phyloP scores from a whole-genome alignment of 108 stramenopile genomes.

The Epithemia pelagica region DNA sequence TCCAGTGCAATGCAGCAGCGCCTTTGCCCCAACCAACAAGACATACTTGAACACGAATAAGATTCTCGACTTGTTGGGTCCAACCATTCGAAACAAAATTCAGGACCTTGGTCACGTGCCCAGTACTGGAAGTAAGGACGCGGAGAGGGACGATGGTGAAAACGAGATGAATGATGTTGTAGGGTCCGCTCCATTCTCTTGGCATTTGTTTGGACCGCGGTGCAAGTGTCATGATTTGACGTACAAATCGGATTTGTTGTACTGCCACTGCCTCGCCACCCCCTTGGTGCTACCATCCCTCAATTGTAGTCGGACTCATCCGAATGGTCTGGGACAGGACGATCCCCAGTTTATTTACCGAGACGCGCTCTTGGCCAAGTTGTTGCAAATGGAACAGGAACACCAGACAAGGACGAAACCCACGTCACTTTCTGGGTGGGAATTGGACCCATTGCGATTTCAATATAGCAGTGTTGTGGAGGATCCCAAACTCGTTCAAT shows the following conservation, averaged over 20 bases:
- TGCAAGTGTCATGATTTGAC: constrained; percentile 26
- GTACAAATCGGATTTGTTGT: constrained; percentile 45
- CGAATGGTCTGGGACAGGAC: no score
- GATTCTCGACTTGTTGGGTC: constrained; percentile 17
- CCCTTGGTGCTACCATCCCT: constrained; percentile 1
- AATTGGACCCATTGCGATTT: constrained; percentile 33
- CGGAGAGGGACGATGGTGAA: no score
- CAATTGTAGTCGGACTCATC: no score
- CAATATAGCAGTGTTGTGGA: constrained; percentile 14
- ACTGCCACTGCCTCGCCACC: constrained; percentile 73
- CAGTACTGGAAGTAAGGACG: no score
- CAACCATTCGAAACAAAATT: constrained; percentile 5
- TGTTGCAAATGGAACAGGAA: constrained; percentile 42
- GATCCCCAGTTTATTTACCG: constrained; percentile 61
- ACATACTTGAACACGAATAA: background rate
- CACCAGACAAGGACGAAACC: constrained; percentile 8
- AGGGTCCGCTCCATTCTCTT: constrained; percentile 14
- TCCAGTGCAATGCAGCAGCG: background rate
- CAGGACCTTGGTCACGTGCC: background rate
- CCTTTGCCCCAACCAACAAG: background rate
- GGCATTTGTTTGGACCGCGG: constrained; percentile 46
- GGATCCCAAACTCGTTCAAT: background rate
- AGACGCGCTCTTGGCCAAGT: constrained; percentile 47
- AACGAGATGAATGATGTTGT: no score
- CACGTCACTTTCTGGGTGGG: background rate